Evolutionary conservation across 1,284 basidiomycete species (phyloP), one percentile per base, ranked within the genome.

Genomic region (Fistulinella cinereoalba): DNA sequence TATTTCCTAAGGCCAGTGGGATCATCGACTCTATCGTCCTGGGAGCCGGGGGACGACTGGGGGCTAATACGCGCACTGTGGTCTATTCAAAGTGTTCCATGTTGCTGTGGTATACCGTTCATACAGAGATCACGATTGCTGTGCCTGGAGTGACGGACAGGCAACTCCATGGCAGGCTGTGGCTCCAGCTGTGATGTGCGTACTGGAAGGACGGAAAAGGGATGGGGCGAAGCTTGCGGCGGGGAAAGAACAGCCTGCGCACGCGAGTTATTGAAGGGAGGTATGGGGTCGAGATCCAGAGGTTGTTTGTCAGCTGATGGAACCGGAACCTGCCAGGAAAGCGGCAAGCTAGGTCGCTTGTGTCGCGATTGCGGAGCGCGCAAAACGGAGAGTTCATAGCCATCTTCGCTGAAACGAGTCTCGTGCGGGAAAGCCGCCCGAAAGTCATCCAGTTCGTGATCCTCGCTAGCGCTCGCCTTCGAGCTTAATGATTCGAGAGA

Each of bases 171-270:
- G 4, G 52, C 54, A 32, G 66, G 66, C 34, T 68, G 55, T 16
- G 63, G 63, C 36, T 62, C 66, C 13, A 69, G 47, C 29, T 65
- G 63, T 3, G 56, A 61, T 2, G 62, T 68, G 37, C 63, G 64
- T 27, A 68, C 60, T 5, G 63, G 63, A 41, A 42, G 40, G n/a
- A 38, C 28, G 29, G 41, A 23, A 31, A 63, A 64, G 23, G n/a
- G 49, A 46, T 13, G 16, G n/a, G 8, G 34, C 15, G 12, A n/a
- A n/a, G n/a, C n/a, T n/a, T n/a, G n/a, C n/a, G 40, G 33, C 12
- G 41, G 37, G 13, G 29, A 51, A 15, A 37, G 23, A 3, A 36
- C 11, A 22, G 46, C 37, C 1, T 13, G 50, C n/a, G 43, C 27
- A 44, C 19, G 47, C 21, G 43, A 11, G n/a, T 43, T 27, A 24